Conservation (phyloP, 2,329 filamentous ascomycete species). For the Calonectria hongkongensis region DNA sequence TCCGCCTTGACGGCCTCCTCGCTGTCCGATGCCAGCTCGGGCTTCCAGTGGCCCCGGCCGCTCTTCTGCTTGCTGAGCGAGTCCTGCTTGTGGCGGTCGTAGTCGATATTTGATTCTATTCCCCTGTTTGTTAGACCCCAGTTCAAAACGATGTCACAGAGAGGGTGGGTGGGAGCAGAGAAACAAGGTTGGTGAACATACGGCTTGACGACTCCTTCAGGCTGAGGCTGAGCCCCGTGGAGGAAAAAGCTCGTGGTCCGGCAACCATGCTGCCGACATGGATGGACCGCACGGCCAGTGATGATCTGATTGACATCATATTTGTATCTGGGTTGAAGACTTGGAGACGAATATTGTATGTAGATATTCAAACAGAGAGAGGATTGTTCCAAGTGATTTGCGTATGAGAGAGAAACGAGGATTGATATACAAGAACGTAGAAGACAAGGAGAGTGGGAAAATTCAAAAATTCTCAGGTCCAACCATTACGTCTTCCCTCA, state of each 20-base stretch:
- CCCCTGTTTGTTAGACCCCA: not conserved
- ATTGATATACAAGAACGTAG: slow-evolving; percentile 1
- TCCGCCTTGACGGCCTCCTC: slow-evolving; percentile 86
- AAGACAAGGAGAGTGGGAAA: too few relatives aligned
- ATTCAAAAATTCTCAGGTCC: not conserved
- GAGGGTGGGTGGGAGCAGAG: too few relatives aligned
- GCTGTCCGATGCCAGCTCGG: slow-evolving; percentile 84
- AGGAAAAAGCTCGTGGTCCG: slow-evolving; percentile 53
- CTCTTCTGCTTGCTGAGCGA: slow-evolving; percentile 79
- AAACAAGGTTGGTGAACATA: slow-evolving; percentile 47
- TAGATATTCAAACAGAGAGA: not conserved
- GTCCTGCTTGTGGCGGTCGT: slow-evolving; percentile 77
- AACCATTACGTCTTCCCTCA: slow-evolving; percentile 25
- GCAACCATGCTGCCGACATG: slow-evolving; percentile 48
- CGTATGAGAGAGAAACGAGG: not conserved
- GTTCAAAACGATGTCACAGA: too few relatives aligned
- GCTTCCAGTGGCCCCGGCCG: slow-evolving; percentile 84
- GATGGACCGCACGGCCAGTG: slow-evolving; percentile 52
- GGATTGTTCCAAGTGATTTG: not conserved
- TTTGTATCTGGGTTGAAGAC: not conserved
- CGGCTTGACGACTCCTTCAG: slow-evolving; percentile 63
- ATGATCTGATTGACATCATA: slow-evolving; percentile 52
- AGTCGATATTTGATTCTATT: slow-evolving; percentile 62
- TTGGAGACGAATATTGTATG: not conserved
- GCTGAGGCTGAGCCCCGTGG: slow-evolving; percentile 54